These are phyloP conservation scores for Fusarium sp. DNA, from an alignment of 2,329 filamentous ascomycete species.

Conservation along the genomic window DNA sequence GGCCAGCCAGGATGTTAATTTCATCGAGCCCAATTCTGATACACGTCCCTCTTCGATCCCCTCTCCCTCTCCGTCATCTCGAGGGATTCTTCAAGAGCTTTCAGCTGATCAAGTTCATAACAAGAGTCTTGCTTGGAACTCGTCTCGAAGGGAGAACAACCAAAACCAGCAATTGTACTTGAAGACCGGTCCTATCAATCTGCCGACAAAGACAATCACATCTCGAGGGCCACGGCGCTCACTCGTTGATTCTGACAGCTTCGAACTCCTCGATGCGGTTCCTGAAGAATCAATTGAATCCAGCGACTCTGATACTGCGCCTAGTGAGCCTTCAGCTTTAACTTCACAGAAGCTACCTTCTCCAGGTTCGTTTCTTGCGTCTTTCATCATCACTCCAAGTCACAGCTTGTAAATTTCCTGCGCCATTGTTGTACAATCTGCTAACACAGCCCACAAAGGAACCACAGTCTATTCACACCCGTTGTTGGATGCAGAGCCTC, in stretches of 20 bases:
- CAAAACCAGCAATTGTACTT: slow-evolving; percentile 1
- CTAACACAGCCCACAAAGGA: slow-evolving; percentile 30
- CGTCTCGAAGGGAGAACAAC: slow-evolving; percentile 1
- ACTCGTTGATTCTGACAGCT: slow-evolving; percentile 46
- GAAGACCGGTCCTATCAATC: slow-evolving; percentile 24
- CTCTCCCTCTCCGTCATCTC: slow-evolving; percentile 27
- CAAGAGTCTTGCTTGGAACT: slow-evolving; percentile 26
- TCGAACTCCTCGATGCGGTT: slow-evolving; percentile 49
- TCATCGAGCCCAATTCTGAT: slow-evolving; percentile 27
- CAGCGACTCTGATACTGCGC: slow-evolving; percentile 4
- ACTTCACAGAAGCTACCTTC: not conserved
- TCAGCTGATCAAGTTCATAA: slow-evolving; percentile 43
- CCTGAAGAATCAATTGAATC: slow-evolving; percentile 43
- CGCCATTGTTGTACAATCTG: not conserved
- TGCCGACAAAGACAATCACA: slow-evolving; percentile 11
- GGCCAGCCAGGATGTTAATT: slow-evolving; percentile 33
- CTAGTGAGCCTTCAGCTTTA: not conserved
- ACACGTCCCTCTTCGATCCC: slow-evolving; percentile 27
- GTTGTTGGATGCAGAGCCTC: slow-evolving; percentile 40
- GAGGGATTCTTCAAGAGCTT: slow-evolving; percentile 44
- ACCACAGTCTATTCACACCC: slow-evolving; percentile 31
- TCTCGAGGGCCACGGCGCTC: slow-evolving; percentile 46
- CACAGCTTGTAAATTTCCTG: not conserved
- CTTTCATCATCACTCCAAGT: not conserved
- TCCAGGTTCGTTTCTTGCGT: slow-evolving; percentile 30